phyloP scores from a whole-genome alignment of 2,329 filamentous ascomycete species.

The Penicillium hordei region DNA sequence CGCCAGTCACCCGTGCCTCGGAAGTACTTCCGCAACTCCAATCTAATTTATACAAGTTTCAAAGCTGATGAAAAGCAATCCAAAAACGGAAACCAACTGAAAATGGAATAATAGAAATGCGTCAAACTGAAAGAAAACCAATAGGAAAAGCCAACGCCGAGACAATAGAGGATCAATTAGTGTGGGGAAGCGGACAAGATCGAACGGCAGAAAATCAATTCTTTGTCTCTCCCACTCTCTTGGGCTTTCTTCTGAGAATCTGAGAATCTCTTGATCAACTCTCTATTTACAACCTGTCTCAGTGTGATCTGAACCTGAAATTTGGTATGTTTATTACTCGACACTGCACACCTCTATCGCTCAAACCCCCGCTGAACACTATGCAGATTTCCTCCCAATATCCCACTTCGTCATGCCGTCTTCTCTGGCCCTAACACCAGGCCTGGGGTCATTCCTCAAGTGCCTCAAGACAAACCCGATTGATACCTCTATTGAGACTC shows the following conservation, averaged over 20 bases:
- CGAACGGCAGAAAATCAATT: conserved; percentile 30
- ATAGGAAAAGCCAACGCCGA: conserved; percentile 7
- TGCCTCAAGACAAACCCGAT: conserved; percentile 72
- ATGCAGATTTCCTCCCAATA: conserved; percentile 8
- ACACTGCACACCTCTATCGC: not conserved
- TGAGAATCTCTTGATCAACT: not conserved
- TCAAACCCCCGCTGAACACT: conserved; percentile 3
- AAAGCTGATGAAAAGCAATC: not conserved
- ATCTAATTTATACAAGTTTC: conserved; percentile 9
- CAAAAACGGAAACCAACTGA: not conserved
- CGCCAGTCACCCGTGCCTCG: conserved; percentile 40
- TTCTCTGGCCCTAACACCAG: conserved; percentile 64
- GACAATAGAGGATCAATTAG: conserved; percentile 17
- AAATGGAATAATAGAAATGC: conserved; percentile 1
- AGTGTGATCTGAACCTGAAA: not conserved
- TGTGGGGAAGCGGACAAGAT: conserved; percentile 31
- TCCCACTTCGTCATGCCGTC: conserved; percentile 55
- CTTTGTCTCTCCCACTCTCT: conserved; percentile 25
- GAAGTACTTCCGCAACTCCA: conserved; percentile 23
- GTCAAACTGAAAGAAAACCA: conserved; percentile 7
- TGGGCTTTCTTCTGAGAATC: not conserved
- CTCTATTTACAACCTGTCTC: not conserved
- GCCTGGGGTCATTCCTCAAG: conserved; percentile 74
- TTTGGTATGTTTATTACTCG: not conserved
- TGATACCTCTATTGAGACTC: conserved; percentile 78